Conservation (phyloP, 139 green algal species). For the Tetradesmus obliquus region DNA sequence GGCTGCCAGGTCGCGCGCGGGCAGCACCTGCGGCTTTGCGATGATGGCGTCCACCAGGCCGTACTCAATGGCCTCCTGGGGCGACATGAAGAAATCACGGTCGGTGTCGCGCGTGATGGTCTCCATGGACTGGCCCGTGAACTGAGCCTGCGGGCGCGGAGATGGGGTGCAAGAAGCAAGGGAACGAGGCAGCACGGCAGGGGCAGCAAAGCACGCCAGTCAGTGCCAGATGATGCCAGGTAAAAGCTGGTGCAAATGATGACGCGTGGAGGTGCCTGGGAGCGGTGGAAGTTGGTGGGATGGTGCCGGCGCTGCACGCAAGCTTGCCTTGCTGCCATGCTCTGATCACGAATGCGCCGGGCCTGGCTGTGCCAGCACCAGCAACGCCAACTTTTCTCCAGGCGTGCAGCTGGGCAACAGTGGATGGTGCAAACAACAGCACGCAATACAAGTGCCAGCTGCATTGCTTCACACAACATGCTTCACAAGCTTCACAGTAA, state of each 20-base stretch:
- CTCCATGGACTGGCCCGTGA: constrained; percentile 96
- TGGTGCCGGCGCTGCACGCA: too few species aligned
- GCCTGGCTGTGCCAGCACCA: too few species aligned
- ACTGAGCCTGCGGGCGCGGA: constrained; percentile 67
- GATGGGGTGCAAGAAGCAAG: neutral
- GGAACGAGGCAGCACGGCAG: neutral
- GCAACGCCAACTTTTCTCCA: too few species aligned
- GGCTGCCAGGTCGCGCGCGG: constrained; percentile 51
- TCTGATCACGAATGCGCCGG: too few species aligned
- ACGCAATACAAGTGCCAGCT: neutral
- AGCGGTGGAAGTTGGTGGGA: neutral
- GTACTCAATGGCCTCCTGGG: constrained; percentile 98
- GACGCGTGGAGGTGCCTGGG: neutral
- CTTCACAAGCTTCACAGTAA: neutral
- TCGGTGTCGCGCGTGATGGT: constrained; percentile 97
- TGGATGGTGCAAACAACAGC: neutral
- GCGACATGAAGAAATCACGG: constrained; percentile 99
- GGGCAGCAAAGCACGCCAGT: neutral
- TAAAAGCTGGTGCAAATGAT: neutral
- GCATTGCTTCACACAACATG: neutral
- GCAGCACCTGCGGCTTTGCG: constrained; percentile 70
- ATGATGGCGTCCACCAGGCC: constrained; percentile 94
- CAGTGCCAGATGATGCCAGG: neutral
- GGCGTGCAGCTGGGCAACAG: too few species aligned
- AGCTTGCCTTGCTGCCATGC: too few species aligned